Conservation (phyloP, 225 moss, liverwort and hornwort genomes). For the Thuidium tamariscinum region DNA sequence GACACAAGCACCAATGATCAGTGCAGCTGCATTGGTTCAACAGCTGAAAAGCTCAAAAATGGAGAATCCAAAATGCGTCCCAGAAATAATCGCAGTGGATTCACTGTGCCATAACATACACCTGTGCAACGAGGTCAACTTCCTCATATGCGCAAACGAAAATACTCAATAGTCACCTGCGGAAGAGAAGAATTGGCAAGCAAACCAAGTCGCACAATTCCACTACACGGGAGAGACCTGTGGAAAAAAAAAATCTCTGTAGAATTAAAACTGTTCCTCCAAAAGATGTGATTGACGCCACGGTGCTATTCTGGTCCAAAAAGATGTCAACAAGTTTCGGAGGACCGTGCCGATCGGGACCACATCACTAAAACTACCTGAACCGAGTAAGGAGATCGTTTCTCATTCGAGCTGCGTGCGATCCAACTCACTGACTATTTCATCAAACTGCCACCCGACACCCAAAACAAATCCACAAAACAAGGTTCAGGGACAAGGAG, state of each 20-base stretch:
- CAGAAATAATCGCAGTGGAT: not conserved
- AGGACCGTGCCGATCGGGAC: not conserved
- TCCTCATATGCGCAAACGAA: not conserved
- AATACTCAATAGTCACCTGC: not conserved
- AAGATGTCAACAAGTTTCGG: not conserved
- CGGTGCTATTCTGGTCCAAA: not conserved
- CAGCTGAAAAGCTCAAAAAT: not conserved
- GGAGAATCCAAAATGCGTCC: not conserved
- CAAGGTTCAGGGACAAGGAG: not conserved
- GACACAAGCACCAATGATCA: not conserved
- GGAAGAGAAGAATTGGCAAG: not conserved
- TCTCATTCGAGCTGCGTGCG: slow-evolving; percentile 63
- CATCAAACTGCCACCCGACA: slow-evolving; percentile 69
- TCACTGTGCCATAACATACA: not conserved
- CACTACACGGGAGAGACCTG: not conserved
- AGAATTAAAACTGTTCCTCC: not conserved
- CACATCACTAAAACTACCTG: slow-evolving; percentile 1
- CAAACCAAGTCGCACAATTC: not conserved
- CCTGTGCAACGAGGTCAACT: not conserved
- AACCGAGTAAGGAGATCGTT: not conserved
- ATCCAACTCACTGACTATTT: slow-evolving; percentile 83
- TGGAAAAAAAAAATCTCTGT: not conserved
- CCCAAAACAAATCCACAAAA: not conserved
- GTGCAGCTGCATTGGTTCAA: not conserved
- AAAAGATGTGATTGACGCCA: slow-evolving; percentile 2